Evolutionary conservation across 192 early-diverging fungal species (phyloP).

Genomic region (Coemansia sp.): DNA sequence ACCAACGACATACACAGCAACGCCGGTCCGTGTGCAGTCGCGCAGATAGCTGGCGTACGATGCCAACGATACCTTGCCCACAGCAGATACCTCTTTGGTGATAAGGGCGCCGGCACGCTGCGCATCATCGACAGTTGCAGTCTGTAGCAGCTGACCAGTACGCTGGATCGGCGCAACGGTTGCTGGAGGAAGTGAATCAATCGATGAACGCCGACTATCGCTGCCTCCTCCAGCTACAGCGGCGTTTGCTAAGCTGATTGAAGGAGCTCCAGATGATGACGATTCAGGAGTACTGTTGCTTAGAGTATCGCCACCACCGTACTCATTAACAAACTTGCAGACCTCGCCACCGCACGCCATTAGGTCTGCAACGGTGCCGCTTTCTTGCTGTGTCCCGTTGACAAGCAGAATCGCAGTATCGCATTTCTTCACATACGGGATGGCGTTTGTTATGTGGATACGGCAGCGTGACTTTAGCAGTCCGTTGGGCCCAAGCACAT

Average conservation of each 20-base stretch:
- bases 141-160: constrained; percentile 9
- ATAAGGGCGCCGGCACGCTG: constrained; percentile 58
- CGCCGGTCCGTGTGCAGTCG: constrained; percentile 62
- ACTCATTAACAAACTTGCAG: constrained; percentile 56
- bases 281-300: background rate
- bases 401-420: constrained; percentile 72
- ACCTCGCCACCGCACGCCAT: constrained; percentile 65
- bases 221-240: background rate
- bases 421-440: constrained; percentile 70
- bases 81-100: constrained; percentile 72
- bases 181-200: constrained; percentile 55
- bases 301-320: background rate
- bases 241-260: background rate
- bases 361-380: constrained; percentile 66
- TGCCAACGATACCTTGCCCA: constrained; percentile 68
- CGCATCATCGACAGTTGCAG: background rate
- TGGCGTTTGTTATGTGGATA: constrained; percentile 79
- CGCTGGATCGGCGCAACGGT: constrained; percentile 52
- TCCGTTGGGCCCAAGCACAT: constrained; percentile 86
- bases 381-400: constrained; percentile 69
- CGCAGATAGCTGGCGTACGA: constrained; percentile 82
- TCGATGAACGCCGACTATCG: constrained; percentile 20
- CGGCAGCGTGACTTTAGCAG: constrained; percentile 75
- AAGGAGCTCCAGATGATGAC: background rate
- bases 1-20: constrained; percentile 61